phyloP scores from a whole-genome alignment of 805 yeast genomes.

The Hanseniaspora clermontiae region DNA sequence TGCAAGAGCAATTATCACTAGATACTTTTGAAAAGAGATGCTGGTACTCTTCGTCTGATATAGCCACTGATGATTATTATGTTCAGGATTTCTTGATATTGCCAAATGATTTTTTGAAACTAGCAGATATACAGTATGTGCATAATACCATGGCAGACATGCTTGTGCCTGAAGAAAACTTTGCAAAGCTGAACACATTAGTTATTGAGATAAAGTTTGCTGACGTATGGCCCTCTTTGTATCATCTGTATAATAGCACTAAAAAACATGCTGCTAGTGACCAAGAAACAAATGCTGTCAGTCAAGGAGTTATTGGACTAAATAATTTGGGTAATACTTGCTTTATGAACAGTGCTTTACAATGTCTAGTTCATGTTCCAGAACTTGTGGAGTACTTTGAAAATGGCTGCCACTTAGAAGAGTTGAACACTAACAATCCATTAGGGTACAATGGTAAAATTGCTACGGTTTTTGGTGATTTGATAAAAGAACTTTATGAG shows the following conservation, averaged over 20 bases:
- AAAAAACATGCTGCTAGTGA: neutral
- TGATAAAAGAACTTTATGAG: constrained; percentile 48
- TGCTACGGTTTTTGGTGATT: constrained; percentile 59
- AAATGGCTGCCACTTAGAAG: constrained; percentile 44
- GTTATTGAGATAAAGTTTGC: constrained; percentile 9
- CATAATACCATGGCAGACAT: neutral
- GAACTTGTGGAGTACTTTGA: constrained; percentile 68
- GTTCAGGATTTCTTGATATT: neutral
- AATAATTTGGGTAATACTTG: constrained; percentile 80
- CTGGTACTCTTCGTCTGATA: constrained; percentile 5
- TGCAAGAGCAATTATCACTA: neutral
- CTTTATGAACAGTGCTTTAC: constrained; percentile 89
- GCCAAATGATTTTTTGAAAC: constrained; percentile 6
- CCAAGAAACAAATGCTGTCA: constrained; percentile 17
- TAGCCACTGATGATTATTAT: neutral
- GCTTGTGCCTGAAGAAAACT: neutral
- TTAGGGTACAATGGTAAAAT: constrained; percentile 75
- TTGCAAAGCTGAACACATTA: neutral
- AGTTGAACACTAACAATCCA: constrained; percentile 66
- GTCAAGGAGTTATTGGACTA: constrained; percentile 46
- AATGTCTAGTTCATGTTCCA: constrained; percentile 76
- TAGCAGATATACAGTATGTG: constrained; percentile 1
- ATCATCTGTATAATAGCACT: constrained; percentile 7
- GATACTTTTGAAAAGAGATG: constrained; percentile 8
- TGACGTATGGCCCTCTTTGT: constrained; percentile 10